Conservation (phyloP, 2,329 filamentous ascomycete species). For the Cyphellophora attinorum region DNA sequence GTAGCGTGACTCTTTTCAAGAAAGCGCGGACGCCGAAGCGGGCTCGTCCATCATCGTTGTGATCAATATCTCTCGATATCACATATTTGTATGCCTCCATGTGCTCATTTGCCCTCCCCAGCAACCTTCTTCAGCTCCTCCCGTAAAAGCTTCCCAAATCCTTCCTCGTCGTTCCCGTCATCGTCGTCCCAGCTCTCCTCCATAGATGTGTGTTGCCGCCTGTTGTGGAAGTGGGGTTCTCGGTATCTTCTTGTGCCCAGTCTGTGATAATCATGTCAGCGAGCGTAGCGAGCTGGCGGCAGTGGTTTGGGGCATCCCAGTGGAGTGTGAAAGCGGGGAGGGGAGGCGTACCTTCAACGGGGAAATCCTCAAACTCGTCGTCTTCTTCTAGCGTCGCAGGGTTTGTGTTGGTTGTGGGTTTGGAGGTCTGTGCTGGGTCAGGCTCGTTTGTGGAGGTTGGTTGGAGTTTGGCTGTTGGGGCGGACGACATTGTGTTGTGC, state of each 20-base stretch:
- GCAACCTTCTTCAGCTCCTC: conserved; percentile 95
- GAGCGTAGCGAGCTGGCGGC: no score
- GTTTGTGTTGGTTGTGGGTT: conserved; percentile 46
- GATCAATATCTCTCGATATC: no score
- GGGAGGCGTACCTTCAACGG: conserved; percentile 67
- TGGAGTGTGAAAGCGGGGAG: no score
- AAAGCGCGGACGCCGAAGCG: no score
- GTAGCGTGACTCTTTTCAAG: no score
- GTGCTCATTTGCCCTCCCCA: conserved; percentile 23
- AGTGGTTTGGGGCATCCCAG: no score
- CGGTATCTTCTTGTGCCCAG: conserved; percentile 86
- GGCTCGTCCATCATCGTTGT: no score
- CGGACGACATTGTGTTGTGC: conserved; percentile 16
- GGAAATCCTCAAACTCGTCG: conserved; percentile 98
- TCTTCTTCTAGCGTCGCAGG: conserved; percentile 79
- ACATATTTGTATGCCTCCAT: no score
- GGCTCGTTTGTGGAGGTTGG: conserved; percentile 22
- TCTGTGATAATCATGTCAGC: conserved; percentile 39
- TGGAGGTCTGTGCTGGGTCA: conserved; percentile 34
- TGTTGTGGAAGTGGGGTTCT: conserved; percentile 46
- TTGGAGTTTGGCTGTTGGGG: conserved; percentile 14
- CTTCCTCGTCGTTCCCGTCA: conserved; percentile 89
- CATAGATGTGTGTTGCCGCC: conserved; percentile 90
- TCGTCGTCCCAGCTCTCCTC: conserved; percentile 99
- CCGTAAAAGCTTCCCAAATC: conserved; percentile 76